A percentile compares a stretch with the other conserved stretches of the same genome.
Evolutionary conservation across 1,284 basidiomycete genomes (phyloP).

Genomic region (Melampsora americana): DNA sequence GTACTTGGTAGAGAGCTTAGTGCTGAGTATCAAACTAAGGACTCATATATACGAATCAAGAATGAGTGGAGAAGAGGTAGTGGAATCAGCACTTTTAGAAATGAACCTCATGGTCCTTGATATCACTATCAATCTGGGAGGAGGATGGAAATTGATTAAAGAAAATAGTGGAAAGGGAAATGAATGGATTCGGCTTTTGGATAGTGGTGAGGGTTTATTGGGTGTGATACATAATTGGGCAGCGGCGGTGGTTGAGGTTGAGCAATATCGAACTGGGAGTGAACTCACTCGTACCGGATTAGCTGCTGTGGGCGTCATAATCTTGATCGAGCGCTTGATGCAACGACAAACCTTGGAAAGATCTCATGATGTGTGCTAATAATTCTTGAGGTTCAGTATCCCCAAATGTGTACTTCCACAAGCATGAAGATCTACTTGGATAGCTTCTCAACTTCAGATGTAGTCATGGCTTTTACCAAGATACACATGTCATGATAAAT

Average conservation of each 20-base stretch:
- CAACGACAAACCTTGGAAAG: background rate
- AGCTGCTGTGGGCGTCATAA: background rate
- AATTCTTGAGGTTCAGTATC: no score
- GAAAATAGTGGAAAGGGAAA: background rate
- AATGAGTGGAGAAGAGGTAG: conserved; percentile 1
- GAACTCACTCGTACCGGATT: background rate
- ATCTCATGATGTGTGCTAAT: no score
- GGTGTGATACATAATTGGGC: background rate
- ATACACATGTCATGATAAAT: no score
- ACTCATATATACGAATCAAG: background rate
- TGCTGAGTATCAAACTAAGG: background rate
- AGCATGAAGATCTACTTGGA: no score
- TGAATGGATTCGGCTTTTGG: background rate
- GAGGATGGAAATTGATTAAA: background rate
- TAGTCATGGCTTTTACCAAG: no score
- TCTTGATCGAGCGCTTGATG: background rate
- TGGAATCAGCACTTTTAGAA: background rate
- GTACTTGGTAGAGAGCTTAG: conserved; percentile 5
- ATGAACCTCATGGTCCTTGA: background rate
- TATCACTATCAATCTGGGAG: conserved; percentile 1
- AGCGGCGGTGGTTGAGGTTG: conserved; percentile 1
- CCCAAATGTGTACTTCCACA: no score
- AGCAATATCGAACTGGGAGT: background rate
- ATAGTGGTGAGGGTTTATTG: background rate
- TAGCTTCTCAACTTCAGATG: no score